phyloP scores from a whole-genome alignment of 2,329 filamentous ascomycete species.

The Dactylellina leptospora region DNA sequence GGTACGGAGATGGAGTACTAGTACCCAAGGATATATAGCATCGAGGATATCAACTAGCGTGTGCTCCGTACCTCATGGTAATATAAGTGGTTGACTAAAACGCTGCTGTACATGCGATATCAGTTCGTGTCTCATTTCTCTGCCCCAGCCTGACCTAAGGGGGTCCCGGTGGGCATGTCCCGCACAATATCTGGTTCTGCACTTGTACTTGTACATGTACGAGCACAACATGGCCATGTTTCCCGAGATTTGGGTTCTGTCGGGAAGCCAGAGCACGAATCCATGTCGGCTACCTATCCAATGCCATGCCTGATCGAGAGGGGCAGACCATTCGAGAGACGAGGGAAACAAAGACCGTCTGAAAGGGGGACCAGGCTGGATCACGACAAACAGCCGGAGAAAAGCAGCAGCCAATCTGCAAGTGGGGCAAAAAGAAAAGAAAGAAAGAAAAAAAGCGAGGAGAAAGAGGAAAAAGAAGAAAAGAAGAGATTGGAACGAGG shows the following conservation, averaged over 20 bases:
- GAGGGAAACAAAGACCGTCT: neutral
- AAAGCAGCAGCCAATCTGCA: constrained; percentile 10
- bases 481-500: constrained; percentile 9
- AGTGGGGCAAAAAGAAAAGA: constrained; percentile 41
- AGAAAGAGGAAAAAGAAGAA: neutral
- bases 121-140: constrained; percentile 23
- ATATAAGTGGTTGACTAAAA: constrained; percentile 26
- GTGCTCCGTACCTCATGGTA: neutral
- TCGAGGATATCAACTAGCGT: too few relatives aligned
- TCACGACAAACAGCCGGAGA: constrained; percentile 15
- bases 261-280: constrained; percentile 37
- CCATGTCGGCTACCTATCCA: constrained; percentile 32
- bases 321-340: constrained; percentile 27
- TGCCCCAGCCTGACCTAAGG: constrained; percentile 10
- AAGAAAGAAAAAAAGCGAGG: constrained; percentile 9
- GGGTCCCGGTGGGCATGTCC: too few relatives aligned
- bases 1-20: neutral
- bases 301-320: constrained; percentile 25
- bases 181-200: too few relatives aligned
- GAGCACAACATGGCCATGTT: too few relatives aligned
- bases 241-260: constrained; percentile 51
- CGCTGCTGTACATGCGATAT: constrained; percentile 8
- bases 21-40: too few relatives aligned
- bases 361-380: constrained; percentile 2
- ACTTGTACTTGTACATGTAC: too few relatives aligned